These are phyloP conservation scores for Actinomucor elegans DNA, from an alignment of 371 early-diverging fungal species.

Conservation along the genomic window DNA sequence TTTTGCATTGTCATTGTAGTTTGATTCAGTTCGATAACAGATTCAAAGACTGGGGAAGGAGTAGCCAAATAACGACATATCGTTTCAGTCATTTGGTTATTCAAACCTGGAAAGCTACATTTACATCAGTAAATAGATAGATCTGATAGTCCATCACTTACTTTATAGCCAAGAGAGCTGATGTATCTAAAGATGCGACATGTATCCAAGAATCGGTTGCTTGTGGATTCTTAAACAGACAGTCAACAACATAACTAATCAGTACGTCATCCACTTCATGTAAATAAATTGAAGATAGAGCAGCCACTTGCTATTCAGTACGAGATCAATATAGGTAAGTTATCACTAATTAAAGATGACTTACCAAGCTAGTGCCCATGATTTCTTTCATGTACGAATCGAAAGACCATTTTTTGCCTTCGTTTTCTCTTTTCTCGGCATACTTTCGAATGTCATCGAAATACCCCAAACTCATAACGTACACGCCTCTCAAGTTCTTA, in stretches of 20 bases:
- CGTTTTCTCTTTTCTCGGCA: conserved; percentile 36
- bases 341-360: neutral
- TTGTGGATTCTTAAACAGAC: conserved; percentile 52
- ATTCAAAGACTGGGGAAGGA: conserved; percentile 62
- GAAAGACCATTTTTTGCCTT: conserved; percentile 38
- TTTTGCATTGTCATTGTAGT: conserved; percentile 38
- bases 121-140: neutral
- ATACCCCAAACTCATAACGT: conserved; percentile 57
- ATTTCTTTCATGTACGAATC: conserved; percentile 53
- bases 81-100: conserved; percentile 37
- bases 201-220: conserved; percentile 54
- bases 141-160: no score
- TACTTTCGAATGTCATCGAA: conserved; percentile 49
- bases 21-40: conserved; percentile 22
- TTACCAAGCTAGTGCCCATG: conserved; percentile 54
- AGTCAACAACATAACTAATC: conserved; percentile 53
- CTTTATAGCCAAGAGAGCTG: conserved; percentile 61
- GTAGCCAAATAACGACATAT: conserved; percentile 64
- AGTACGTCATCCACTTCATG: conserved; percentile 67
- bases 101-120: conserved; percentile 52
- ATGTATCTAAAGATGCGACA: conserved; percentile 57
- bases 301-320: conserved; percentile 68
- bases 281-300: conserved; percentile 55
- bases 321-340: no score
- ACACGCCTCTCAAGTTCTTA: conserved; percentile 36